phyloP scores from a whole-genome alignment of 2,329 filamentous ascomycete species.

The Alternaria ventricosa region DNA sequence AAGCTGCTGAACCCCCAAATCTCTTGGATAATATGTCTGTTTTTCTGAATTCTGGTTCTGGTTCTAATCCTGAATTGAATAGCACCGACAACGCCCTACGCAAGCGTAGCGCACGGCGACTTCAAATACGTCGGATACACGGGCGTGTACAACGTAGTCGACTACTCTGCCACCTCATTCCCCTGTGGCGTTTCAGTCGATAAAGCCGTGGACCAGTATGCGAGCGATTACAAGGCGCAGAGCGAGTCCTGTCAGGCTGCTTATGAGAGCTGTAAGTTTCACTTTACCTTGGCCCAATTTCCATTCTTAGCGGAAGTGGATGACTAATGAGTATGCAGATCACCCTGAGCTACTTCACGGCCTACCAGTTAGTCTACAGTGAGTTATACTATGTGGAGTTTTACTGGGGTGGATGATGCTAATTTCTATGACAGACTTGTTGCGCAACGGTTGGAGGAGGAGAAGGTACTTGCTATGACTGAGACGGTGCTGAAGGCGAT shows the following conservation, averaged over 20 bases:
- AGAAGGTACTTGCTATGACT: slow-evolving; percentile 53
- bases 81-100: slow-evolving; percentile 55
- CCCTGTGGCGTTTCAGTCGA: slow-evolving; percentile 51
- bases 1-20: slow-evolving; percentile 3
- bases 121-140: slow-evolving; percentile 57
- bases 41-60: too few relatives aligned
- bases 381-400: slow-evolving; percentile 9
- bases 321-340: slow-evolving; percentile 33
- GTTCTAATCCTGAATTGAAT: slow-evolving; percentile 18
- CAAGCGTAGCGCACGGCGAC: slow-evolving; percentile 50
- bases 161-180: slow-evolving; percentile 56
- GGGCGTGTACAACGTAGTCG: slow-evolving; percentile 57
- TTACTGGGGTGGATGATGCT: not conserved
- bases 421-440: slow-evolving; percentile 34
- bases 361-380: slow-evolving; percentile 53
- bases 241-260: slow-evolving; percentile 51
- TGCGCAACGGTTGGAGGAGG: slow-evolving; percentile 51
- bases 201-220: slow-evolving; percentile 45
- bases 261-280: slow-evolving; percentile 51
- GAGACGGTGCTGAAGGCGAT: slow-evolving; percentile 42
- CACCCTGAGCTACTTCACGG: slow-evolving; percentile 50
- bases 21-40: too few relatives aligned
- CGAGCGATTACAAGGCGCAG: slow-evolving; percentile 32
- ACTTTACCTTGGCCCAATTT: too few relatives aligned
- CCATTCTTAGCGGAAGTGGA: too few relatives aligned